phyloP scores from a whole-genome alignment of 805 yeast species.

The Starmerella lactis-condensi region DNA sequence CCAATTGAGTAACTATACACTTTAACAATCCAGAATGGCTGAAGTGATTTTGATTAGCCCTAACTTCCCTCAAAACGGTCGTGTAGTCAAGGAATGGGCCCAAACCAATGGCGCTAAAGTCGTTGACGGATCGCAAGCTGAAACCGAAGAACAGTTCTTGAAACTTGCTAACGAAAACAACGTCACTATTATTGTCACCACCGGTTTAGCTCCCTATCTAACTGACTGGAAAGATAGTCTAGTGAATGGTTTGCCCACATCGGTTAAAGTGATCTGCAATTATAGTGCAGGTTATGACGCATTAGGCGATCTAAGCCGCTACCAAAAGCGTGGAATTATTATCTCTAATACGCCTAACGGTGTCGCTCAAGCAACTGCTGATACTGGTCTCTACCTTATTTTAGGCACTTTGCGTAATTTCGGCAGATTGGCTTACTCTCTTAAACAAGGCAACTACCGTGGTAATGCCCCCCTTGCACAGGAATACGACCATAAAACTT shows the following conservation, averaged over 20 bases:
- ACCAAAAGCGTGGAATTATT: constrained; percentile 28
- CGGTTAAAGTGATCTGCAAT: constrained; percentile 30
- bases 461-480: constrained; percentile 29
- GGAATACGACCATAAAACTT: constrained; percentile 33
- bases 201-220: constrained; percentile 25
- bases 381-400: constrained; percentile 34
- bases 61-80: constrained; percentile 6
- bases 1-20: neutral
- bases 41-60: neutral
- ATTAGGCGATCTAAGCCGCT: constrained; percentile 28
- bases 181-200: constrained; percentile 27
- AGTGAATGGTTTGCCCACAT: constrained; percentile 23
- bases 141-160: constrained; percentile 27
- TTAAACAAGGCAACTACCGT: constrained; percentile 32
- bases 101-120: constrained; percentile 29
- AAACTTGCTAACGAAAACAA: constrained; percentile 23
- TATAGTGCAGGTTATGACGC: constrained; percentile 45
- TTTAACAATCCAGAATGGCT: neutral
- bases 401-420: constrained; percentile 36
- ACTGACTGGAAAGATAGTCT: constrained; percentile 32
- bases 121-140: constrained; percentile 24
- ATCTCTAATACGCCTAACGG: constrained; percentile 36
- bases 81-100: constrained; percentile 24
- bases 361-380: constrained; percentile 40
- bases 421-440: constrained; percentile 26